These are phyloP conservation scores for Lichtheimia hyalospora DNA, from an alignment of 371 early-diverging fungal genomes.

Conservation along the genomic window DNA sequence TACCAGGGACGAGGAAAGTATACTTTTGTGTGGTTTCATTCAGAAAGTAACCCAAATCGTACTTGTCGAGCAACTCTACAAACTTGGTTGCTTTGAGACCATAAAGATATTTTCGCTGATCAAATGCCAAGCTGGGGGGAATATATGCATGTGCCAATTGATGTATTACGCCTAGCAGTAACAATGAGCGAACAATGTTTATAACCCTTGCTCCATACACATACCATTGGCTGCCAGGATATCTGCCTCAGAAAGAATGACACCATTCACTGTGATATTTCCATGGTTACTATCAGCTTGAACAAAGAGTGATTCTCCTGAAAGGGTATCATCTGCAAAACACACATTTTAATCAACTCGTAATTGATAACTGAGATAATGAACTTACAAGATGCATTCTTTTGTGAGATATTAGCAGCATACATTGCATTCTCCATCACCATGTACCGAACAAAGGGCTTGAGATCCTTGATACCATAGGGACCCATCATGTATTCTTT, in stretches of 20 bases:
- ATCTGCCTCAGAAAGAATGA: slow-evolving; percentile 23
- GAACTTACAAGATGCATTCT: slow-evolving; percentile 16
- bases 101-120: slow-evolving; percentile 18
- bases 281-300: not conserved
- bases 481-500: slow-evolving; percentile 28
- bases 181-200: not conserved
- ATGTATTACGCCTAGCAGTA: slow-evolving; percentile 20
- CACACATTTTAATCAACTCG: too few relatives aligned
- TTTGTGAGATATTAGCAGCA: slow-evolving; percentile 9
- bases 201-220: not conserved
- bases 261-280: slow-evolving; percentile 26
- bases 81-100: slow-evolving; percentile 46
- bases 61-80: slow-evolving; percentile 37
- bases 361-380: not conserved
- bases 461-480: slow-evolving; percentile 32
- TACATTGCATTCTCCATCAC: slow-evolving; percentile 8
- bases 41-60: slow-evolving; percentile 37
- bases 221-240: slow-evolving; percentile 45
- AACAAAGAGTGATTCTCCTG: slow-evolving; percentile 20
- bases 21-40: slow-evolving; percentile 10
- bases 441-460: slow-evolving; percentile 9
- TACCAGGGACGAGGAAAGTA: slow-evolving; percentile 49
- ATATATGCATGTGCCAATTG: slow-evolving; percentile 15
- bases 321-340: slow-evolving; percentile 12
- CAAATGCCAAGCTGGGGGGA: slow-evolving; percentile 12